A percentile compares a stretch with the other conserved stretches of the same genome.
These are phyloP conservation scores for Pseudopediastrum boryanum DNA, from an alignment of 139 green algal genomes.

Conservation along the genomic window DNA sequence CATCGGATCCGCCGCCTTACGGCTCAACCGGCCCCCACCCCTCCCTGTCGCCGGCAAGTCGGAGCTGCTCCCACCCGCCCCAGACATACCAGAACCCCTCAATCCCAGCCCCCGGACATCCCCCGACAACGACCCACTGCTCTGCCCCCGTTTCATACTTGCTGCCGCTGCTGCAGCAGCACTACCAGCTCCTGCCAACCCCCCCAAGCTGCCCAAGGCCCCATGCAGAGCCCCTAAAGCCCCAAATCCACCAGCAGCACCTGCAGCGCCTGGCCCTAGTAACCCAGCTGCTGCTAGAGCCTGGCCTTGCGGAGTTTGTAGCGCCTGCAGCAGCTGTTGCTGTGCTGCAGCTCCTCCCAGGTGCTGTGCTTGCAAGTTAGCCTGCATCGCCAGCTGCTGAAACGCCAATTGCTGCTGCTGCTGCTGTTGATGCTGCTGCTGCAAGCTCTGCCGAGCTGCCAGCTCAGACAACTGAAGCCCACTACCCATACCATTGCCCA, in stretches of 20 bases:
- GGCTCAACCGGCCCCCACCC: constrained; percentile 69
- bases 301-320: constrained; percentile 30
- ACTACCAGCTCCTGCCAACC: constrained; percentile 15
- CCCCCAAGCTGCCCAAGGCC: no score
- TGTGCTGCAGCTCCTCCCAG: constrained; percentile 43
- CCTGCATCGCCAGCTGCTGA: constrained; percentile 44
- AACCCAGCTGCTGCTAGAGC: constrained; percentile 48
- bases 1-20: constrained; percentile 69
- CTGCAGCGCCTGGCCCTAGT: constrained; percentile 24
- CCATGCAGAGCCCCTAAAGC: no score
- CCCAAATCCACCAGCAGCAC: constrained; percentile 15
- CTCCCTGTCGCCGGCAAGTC: no score
- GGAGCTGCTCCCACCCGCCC: no score
- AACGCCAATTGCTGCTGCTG: constrained; percentile 59
- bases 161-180: constrained; percentile 4
- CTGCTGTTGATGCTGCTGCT: constrained; percentile 36
- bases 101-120: not conserved
- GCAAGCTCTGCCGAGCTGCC: constrained; percentile 32
- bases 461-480: not conserved
- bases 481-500: no score
- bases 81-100: no score
- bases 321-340: constrained; percentile 23
- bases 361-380: constrained; percentile 42
- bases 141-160: constrained; percentile 12
- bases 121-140: constrained; percentile 16